Percentiles rank a stretch among this genome's conserved stretches.
Evolutionary conservation across 179 eudicot genomes (phyloP).

Genomic region (Spinacia oleracea): DNA sequence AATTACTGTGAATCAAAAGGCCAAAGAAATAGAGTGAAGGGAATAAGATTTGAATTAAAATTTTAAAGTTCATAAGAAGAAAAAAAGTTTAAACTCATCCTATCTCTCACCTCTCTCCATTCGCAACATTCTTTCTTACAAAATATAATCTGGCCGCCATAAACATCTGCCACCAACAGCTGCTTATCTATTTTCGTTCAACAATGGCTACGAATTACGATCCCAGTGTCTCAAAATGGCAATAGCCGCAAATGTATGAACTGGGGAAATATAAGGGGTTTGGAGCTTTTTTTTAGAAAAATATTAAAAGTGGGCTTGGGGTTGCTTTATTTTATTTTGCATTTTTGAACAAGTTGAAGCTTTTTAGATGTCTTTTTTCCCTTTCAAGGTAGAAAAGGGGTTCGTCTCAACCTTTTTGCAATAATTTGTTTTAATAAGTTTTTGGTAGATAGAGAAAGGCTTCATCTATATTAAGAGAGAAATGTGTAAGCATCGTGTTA

Average conservation of each 20-base stretch:
- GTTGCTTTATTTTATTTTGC: not conserved
- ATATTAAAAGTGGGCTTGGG: not conserved
- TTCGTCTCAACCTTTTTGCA: too few relatives aligned
- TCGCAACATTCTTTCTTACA: not conserved
- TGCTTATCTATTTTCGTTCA: not conserved
- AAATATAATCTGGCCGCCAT: not conserved
- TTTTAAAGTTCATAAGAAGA: not conserved
- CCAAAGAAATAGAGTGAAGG: not conserved
- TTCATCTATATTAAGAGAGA: not conserved
- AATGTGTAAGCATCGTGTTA: not conserved
- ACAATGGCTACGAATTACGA: not conserved
- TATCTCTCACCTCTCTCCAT: not conserved
- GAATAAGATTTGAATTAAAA: not conserved
- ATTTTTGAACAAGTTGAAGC: too few relatives aligned
- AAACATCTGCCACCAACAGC: not conserved
- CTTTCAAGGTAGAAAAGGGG: too few relatives aligned
- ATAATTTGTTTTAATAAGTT: too few relatives aligned
- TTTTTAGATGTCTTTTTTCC: too few relatives aligned
- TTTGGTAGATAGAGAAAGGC: not conserved
- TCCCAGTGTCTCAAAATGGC: not conserved
- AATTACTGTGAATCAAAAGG: not conserved
- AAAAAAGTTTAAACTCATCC: not conserved
- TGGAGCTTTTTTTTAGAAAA: not conserved
- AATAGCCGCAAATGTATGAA: not conserved
- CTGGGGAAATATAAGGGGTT: not conserved